Conservation (phyloP, 31 red algal genomes). For the Pterothamnion heteromorphum region DNA sequence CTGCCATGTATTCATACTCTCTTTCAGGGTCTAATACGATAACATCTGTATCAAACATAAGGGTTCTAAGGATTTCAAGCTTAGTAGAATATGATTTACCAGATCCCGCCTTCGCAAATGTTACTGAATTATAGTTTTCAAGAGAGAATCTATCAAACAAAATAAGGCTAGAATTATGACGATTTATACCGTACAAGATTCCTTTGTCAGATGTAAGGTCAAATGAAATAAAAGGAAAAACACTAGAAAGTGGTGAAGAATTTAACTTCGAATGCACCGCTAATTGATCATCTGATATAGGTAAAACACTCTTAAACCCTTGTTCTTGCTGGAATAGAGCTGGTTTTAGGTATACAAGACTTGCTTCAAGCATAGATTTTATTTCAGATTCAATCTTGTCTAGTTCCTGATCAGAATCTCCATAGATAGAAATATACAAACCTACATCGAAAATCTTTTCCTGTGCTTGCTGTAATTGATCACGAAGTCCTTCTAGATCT, state of each 20-base stretch:
- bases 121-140: background rate
- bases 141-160: background rate
- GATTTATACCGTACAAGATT: background rate
- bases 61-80: background rate
- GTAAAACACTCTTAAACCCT: background rate
- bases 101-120: background rate
- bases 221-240: constrained; percentile 10
- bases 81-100: constrained; percentile 7
- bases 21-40: background rate
- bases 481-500: background rate
- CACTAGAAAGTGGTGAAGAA: background rate
- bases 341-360: background rate
- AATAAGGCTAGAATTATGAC: background rate
- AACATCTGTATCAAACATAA: constrained; percentile 23
- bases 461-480: background rate
- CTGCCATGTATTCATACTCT: constrained; percentile 16
- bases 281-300: background rate
- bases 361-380: background rate
- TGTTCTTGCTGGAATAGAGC: constrained; percentile 11
- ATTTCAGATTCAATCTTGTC: constrained; percentile 9
- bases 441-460: constrained; percentile 6
- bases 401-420: background rate
- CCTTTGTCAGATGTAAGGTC: background rate
- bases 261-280: background rate
- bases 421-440: background rate